Evolutionary conservation across 768 basidiomycete genomes (phyloP).

Genomic region (Leccinellum rugosiceps): DNA sequence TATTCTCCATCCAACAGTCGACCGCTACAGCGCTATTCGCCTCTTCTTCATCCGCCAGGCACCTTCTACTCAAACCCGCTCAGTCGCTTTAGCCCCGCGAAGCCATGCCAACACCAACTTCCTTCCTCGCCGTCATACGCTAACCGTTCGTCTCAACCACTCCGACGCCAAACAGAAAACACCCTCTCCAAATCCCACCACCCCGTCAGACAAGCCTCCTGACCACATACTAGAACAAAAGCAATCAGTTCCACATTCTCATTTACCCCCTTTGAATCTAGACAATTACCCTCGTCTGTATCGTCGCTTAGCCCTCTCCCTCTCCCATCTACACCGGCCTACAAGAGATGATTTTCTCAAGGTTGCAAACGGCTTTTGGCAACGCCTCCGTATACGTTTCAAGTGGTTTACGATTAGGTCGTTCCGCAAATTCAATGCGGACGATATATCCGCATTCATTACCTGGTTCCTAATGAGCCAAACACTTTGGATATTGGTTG

Average conservation of each 20-base stretch:
- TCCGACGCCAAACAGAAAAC: slow-evolving; percentile 10
- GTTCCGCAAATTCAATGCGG: slow-evolving; percentile 92
- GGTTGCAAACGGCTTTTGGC: slow-evolving; percentile 87
- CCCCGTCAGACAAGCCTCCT: slow-evolving; percentile 8
- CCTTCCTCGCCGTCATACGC: neutral
- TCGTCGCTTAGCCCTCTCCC: slow-evolving; percentile 69
- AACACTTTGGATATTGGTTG: slow-evolving; percentile 91
- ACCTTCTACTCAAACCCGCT: slow-evolving; percentile 1
- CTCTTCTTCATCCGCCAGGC: slow-evolving; percentile 48
- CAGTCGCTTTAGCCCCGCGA: neutral
- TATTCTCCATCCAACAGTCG: slow-evolving; percentile 33
- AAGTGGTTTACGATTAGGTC: slow-evolving; percentile 97
- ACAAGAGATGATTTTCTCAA: slow-evolving; percentile 87
- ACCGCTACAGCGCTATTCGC: slow-evolving; percentile 59
- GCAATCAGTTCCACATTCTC: slow-evolving; percentile 1
- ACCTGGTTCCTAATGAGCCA: slow-evolving; percentile 97
- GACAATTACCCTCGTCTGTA: slow-evolving; percentile 82
- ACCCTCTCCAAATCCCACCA: neutral
- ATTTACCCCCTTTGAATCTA: slow-evolving; percentile 36
- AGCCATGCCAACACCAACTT: neutral
- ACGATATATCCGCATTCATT: slow-evolving; percentile 94
- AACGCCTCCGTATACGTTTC: slow-evolving; percentile 85
- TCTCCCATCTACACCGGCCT: slow-evolving; percentile 76
- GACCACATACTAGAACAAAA: slow-evolving; percentile 3
- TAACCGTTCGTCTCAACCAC: slow-evolving; percentile 14